Evolutionary conservation across 1,284 basidiomycete species (phyloP).

Genomic region (Thecaphora frezii): DNA sequence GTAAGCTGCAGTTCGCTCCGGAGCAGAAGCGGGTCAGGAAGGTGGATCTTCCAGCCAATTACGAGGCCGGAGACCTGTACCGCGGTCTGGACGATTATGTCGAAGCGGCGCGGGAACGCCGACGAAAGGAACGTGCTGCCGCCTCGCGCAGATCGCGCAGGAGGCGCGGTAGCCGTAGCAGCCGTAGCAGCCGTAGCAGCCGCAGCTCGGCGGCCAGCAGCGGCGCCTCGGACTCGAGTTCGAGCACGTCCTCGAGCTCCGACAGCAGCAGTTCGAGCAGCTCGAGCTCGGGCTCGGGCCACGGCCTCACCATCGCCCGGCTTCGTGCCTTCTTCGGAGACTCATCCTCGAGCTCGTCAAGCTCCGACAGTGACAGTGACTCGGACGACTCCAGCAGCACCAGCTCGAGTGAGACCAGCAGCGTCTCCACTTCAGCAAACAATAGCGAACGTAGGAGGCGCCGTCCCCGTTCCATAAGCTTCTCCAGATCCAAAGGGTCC

Average conservation of each 20-base stretch:
- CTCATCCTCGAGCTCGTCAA: constrained; percentile 30
- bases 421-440: background rate
- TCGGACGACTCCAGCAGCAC: constrained; percentile 20
- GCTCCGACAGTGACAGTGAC: constrained; percentile 12
- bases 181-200: constrained; percentile 26
- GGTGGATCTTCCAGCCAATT: constrained; percentile 50
- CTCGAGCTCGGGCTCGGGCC: constrained; percentile 33
- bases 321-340: constrained; percentile 56
- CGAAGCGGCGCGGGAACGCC: constrained; percentile 32
- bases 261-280: constrained; percentile 15
- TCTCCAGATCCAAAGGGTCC: background rate
- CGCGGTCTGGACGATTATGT: constrained; percentile 54
- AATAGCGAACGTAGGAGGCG: background rate
- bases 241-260: constrained; percentile 25
- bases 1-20: constrained; percentile 50
- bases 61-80: constrained; percentile 49
- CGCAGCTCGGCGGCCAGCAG: constrained; percentile 18
- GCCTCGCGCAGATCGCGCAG: constrained; percentile 10
- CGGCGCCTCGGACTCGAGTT: constrained; percentile 22
- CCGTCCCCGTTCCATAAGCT: background rate
- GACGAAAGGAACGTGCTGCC: constrained; percentile 15
- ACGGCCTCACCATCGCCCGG: constrained; percentile 46
- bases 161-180: constrained; percentile 27
- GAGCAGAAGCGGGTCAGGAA: constrained; percentile 42
- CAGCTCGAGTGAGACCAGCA: constrained; percentile 17